These are phyloP conservation scores for Bruguiera gymnorhiza DNA, from an alignment of 345 rosid genomes.

Conservation along the genomic window DNA sequence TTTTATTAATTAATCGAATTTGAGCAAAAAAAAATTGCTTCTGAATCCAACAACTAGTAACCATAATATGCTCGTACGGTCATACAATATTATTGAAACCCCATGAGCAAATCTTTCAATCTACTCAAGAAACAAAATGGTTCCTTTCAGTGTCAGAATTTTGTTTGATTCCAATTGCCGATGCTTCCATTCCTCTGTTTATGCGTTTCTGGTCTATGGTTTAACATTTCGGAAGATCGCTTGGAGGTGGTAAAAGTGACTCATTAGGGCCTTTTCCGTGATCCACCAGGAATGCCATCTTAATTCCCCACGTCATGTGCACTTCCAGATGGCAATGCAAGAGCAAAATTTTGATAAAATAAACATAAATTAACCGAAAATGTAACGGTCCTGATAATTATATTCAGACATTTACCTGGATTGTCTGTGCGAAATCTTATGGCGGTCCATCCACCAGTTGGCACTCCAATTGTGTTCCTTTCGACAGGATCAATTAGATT, in stretches of 20 bases:
- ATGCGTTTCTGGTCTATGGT: not conserved
- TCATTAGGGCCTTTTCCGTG: conserved; percentile 83
- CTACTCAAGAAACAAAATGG: conserved; percentile 19
- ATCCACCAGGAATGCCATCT: conserved; percentile 95
- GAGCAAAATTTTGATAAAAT: conserved; percentile 13
- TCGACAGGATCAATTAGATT: conserved; percentile 75
- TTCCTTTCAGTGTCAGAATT: conserved; percentile 1
- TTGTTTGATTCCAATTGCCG: not conserved
- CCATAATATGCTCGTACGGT: not conserved
- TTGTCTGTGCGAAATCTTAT: conserved; percentile 71
- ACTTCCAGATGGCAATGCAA: conserved; percentile 96
- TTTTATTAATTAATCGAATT: not conserved
- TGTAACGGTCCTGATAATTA: too few species aligned
- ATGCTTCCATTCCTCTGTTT: not conserved
- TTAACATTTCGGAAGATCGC: conserved; percentile 84
- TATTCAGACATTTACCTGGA: conserved; percentile 43
- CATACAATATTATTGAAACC: conserved; percentile 9
- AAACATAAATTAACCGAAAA: not conserved
- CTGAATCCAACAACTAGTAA: not conserved
- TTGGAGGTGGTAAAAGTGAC: conserved; percentile 88
- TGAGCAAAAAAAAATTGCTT: not conserved
- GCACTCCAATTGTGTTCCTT: conserved; percentile 74
- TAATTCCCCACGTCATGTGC: conserved; percentile 97
- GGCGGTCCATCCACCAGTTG: conserved; percentile 73
- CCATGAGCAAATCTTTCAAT: conserved; percentile 25